Evolutionary conservation across 2,329 filamentous ascomycete genomes (phyloP).

Genomic region (Diaporthe nobilis): DNA sequence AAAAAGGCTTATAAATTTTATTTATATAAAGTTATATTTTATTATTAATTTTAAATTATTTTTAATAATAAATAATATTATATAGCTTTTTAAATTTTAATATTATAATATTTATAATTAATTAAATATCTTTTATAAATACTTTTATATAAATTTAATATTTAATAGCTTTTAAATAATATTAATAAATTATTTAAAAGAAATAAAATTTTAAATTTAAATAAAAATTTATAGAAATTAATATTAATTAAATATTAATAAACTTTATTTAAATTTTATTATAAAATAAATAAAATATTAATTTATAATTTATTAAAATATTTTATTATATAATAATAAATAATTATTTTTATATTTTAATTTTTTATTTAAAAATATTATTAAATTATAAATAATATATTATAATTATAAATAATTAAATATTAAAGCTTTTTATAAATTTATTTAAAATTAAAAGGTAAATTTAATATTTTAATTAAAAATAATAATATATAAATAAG

Average conservation of each 20-base stretch:
- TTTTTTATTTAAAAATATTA: not conserved
- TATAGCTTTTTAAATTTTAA: not conserved
- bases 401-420: not conserved
- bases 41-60: not conserved
- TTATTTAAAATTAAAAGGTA: not conserved
- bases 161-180: not conserved
- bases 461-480: not conserved
- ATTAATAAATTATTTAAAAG: not conserved
- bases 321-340: not conserved
- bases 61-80: not conserved
- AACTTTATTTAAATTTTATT: not conserved
- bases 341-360: not conserved
- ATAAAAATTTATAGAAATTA: not conserved
- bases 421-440: not conserved
- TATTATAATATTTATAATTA: not conserved
- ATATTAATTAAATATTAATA: not conserved
- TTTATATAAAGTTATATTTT: too few species aligned
- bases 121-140: not conserved
- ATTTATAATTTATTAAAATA: too few species aligned
- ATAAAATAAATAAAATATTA: too few species aligned
- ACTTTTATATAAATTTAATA: not conserved
- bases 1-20: not conserved
- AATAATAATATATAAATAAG: too few species aligned
- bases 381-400: not conserved
- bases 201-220: not conserved